Base-by-base conservation (phyloP, 805 yeast species). In the Myxozyma vanderwaltii region DNA sequence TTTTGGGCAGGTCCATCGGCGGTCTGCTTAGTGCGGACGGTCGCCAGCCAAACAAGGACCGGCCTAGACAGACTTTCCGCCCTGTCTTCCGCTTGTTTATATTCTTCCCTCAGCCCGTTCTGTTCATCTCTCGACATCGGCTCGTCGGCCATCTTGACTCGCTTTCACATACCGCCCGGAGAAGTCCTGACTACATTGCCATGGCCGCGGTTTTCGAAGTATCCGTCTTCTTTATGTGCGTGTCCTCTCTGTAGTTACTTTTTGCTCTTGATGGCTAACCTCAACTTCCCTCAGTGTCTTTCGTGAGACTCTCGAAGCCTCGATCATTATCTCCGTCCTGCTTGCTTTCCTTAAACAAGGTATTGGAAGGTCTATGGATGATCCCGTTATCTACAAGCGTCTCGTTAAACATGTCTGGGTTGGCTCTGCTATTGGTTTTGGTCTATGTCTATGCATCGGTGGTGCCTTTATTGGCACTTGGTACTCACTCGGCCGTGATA, bases 381-480 rank as follows among this genome's bases (percentile, higher is more conserved):
- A 69, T 54, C 68, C 69, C 15, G 26, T 65, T 75, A 76, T 88
- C 17, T 85, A 88, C 75, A 84, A 82, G 66, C 79, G 78, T 56
- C 76, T 92, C 63, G 74, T 79, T n/a, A 77, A 75, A 71, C 98
- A 92, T 72, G 92, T 92, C 52, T 92, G 97, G 97, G 48, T 79
- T 3, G 99, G 99, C 58, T 81, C 94, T 1, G 72, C 76, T 4
- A 48, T 77, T 2, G 99, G 98, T 66, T 79, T 92, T 31, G 65
- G 87, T 27, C 74, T 89, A 51, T 92, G 98, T 86, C 69, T 92
- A 51, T 80, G 83, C 56, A 78, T 92, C 64, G 99, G 99, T 74
- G 86, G 88, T 76, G 96, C 91, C 57, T 91, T 92, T 76, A 91
- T 92, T 72, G 99, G 96, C 74, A 91, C 90, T 23, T 92, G 89